Percentiles rank a stretch among this genome's conserved stretches.
Evolutionary conservation across 2,329 filamentous ascomycete genomes (phyloP).

Genomic region (Fusarium sp.): DNA sequence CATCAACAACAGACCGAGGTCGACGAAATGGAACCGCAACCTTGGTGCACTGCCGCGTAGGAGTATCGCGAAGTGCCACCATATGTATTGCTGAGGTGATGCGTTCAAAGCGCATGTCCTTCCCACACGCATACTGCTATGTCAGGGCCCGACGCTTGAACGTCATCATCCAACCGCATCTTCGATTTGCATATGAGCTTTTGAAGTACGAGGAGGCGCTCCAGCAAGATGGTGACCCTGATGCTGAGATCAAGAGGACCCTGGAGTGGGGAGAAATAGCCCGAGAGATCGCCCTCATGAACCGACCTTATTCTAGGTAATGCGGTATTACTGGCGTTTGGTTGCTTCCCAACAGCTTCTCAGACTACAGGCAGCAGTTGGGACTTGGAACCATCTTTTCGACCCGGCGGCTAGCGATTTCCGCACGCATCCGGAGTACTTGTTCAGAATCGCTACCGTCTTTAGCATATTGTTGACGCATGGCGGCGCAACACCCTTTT

Average conservation of each 20-base stretch:
- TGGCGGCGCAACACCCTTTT: neutral
- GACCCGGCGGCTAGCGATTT: neutral
- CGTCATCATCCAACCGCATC: constrained; percentile 97
- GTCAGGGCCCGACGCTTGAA: constrained; percentile 92
- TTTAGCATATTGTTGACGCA: neutral
- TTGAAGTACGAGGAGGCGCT: constrained; percentile 93
- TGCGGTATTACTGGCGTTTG: neutral
- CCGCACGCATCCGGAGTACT: constrained; percentile 2
- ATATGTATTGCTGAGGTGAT: constrained; percentile 99
- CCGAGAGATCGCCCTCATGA: constrained; percentile 94
- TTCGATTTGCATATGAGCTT: constrained; percentile 94
- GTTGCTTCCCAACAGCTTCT: constrained; percentile 2
- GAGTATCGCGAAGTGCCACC: constrained; percentile 93
- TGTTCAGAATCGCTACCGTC: neutral
- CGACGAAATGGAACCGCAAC: constrained; percentile 82
- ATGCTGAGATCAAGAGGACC: constrained; percentile 70
- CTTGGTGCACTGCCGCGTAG: constrained; percentile 94
- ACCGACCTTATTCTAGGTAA: constrained; percentile 85
- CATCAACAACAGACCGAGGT: constrained; percentile 73
- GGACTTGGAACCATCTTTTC: neutral
- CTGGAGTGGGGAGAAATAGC: constrained; percentile 92
- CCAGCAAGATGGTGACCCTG: constrained; percentile 61
- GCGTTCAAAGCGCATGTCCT: constrained; percentile 80
- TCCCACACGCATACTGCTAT: constrained; percentile 95
- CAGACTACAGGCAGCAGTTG: constrained; percentile 1